Base-by-base conservation (phyloP, 2,329 filamentous ascomycete species). In the Phyllosticta ampelicida region DNA sequence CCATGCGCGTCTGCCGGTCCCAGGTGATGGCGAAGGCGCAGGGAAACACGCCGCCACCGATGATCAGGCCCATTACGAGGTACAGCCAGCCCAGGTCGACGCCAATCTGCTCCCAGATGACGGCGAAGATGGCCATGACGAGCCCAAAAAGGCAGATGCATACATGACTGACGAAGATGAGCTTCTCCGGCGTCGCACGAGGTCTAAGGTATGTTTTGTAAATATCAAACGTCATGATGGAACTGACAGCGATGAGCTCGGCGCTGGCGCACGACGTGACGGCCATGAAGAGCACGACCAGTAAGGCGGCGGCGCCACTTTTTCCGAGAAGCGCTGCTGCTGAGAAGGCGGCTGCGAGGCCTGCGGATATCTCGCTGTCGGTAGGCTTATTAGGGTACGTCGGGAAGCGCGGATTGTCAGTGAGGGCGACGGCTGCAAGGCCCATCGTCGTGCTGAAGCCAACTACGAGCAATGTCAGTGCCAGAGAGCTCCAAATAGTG, bases 81-180 rank as follows among this genome's bases (percentile, higher is more conserved):
- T 80, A 61, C 0, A 77, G 79, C 79, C 78, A 83, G 0, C 76
- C 75, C 0, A 82, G 70, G 52, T 81, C 76, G 5, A 81, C 75
- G 0, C 78, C 77, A 0, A 78, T 79, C 13, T 29, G 49, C 65
- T 81, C 74, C 1, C 82, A 66, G 54, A 78, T 75, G 0, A 78
- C 80, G 8, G 77, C 77, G 60, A 82, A 80, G 0, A 71, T 74
- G 0, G 78, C 77, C 0, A 77, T 75, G 57, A 81, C 77, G 0
- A 79, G 63, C 0, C 75, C 78, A 52, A 80, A 81, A 60, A 77
- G 76, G 1, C 81, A 72, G 1, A 82, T 79, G 0, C 77, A 78
- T 10, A 77, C 74, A 60, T 82, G 79, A 51, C 74, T 78, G 68
- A 76, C 76, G 0, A 73, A 74, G 50, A 82, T 81, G 0, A 80